Evolutionary conservation across 306 rosid species (phyloP).

Genomic region (Betula pendula): DNA sequence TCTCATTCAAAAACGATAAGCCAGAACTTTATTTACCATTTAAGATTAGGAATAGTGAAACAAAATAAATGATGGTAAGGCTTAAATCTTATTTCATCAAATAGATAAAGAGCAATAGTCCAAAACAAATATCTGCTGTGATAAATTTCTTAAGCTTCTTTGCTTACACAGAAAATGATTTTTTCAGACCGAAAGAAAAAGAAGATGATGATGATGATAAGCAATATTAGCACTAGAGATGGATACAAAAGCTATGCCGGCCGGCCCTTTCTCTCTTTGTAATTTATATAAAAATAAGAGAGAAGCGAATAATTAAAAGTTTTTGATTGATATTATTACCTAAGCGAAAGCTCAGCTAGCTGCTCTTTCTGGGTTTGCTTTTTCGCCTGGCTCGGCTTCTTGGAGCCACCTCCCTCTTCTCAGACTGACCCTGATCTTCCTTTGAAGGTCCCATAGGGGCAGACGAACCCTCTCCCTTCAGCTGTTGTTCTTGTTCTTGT

Average conservation of each 20-base stretch:
- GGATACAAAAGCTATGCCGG: constrained; percentile 4
- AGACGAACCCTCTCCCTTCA: constrained; percentile 32
- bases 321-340: not conserved
- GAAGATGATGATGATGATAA: not conserved
- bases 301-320: not conserved
- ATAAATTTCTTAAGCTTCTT: not conserved
- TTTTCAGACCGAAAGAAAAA: not conserved
- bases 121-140: too few relatives aligned
- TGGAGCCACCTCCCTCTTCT: constrained; percentile 31
- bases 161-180: not conserved
- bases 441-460: constrained; percentile 25
- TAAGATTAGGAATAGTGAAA: too few relatives aligned
- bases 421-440: constrained; percentile 25
- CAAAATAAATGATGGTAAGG: too few relatives aligned
- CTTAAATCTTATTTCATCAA: too few relatives aligned
- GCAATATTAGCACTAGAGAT: constrained; percentile 9
- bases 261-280: constrained; percentile 17
- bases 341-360: constrained; percentile 24
- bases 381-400: constrained; percentile 74
- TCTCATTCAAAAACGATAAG: not conserved
- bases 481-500: constrained; percentile 1
- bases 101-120: not conserved
- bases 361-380: constrained; percentile 88
- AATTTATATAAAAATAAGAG: not conserved
- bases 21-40: not conserved